phyloP scores from a whole-genome alignment of 805 yeast species.

The Lachancea waltii region DNA sequence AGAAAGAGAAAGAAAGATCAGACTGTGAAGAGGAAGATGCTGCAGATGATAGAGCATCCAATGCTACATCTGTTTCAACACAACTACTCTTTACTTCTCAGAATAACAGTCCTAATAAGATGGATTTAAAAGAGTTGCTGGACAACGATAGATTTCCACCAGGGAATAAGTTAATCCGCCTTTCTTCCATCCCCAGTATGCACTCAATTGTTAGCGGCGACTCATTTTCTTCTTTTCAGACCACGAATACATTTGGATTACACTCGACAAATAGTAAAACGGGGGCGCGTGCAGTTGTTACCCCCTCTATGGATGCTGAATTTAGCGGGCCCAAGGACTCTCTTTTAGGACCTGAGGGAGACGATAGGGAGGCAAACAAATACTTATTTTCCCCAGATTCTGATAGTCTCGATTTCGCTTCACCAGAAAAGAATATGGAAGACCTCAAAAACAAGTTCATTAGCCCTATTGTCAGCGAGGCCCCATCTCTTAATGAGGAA shows the following conservation, averaged over 20 bases:
- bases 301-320: background rate
- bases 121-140: background rate
- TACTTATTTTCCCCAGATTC: slow-evolving; percentile 28
- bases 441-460: slow-evolving; percentile 27
- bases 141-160: background rate
- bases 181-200: slow-evolving; percentile 28
- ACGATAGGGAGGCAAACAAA: slow-evolving; percentile 14
- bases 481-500: slow-evolving; percentile 9
- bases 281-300: background rate
- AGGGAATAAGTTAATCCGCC: slow-evolving; percentile 5
- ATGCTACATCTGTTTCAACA: slow-evolving; percentile 20
- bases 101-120: slow-evolving; percentile 19
- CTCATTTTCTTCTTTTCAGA: slow-evolving; percentile 15
- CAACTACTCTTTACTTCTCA: slow-evolving; percentile 20
- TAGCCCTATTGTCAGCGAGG: slow-evolving; percentile 12
- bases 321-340: slow-evolving; percentile 1
- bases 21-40: background rate
- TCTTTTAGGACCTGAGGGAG: slow-evolving; percentile 2
- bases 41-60: background rate
- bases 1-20: too few relatives aligned
- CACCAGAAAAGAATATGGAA: slow-evolving; percentile 31
- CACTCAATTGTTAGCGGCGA: slow-evolving; percentile 23
- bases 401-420: slow-evolving; percentile 24
- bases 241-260: slow-evolving; percentile 9
- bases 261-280: background rate